Evolutionary conservation across 306 rosid genomes (phyloP).

Genomic region (Begonia masoniana): DNA sequence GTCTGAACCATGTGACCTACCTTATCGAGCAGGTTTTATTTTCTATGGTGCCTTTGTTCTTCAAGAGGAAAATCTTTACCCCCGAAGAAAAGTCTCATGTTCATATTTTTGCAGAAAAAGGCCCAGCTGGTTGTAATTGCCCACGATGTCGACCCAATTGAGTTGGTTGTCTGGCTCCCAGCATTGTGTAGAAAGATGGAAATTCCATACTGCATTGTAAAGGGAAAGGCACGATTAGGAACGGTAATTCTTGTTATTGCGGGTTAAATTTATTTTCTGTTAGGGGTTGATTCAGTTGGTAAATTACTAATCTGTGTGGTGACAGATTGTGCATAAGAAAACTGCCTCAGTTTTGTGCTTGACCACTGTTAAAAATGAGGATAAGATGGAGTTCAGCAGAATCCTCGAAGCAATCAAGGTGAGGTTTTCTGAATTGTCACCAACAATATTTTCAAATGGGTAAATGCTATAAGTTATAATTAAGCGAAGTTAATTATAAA

Average conservation of each 20-base stretch:
- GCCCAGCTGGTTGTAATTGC: slow-evolving; percentile 84
- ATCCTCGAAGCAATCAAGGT: slow-evolving; percentile 77
- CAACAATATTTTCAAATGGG: not conserved
- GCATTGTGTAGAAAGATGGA: slow-evolving; percentile 85
- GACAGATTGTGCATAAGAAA: slow-evolving; percentile 63
- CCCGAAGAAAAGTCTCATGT: not conserved
- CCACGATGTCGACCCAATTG: slow-evolving; percentile 74
- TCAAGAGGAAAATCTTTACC: not conserved
- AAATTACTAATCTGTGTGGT: not conserved
- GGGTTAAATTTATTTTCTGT: not conserved
- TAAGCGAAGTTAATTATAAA: not conserved
- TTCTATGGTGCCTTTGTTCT: not conserved
- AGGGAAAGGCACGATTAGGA: slow-evolving; percentile 79
- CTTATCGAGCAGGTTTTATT: slow-evolving; percentile 56
- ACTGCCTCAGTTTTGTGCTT: slow-evolving; percentile 71
- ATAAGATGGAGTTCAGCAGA: slow-evolving; percentile 64
- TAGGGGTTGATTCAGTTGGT: no score
- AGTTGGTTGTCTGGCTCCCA: slow-evolving; percentile 83
- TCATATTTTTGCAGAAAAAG: slow-evolving; percentile 35
- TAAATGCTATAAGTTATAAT: not conserved
- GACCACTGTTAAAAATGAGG: slow-evolving; percentile 77
- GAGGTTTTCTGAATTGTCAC: not conserved
- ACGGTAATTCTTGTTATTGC: slow-evolving; percentile 20
- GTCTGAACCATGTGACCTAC: slow-evolving; percentile 71
- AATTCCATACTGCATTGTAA: slow-evolving; percentile 78